Evolutionary conservation across 257 asterid genomes (phyloP).

Genomic region (Buddleja alternifolia): DNA sequence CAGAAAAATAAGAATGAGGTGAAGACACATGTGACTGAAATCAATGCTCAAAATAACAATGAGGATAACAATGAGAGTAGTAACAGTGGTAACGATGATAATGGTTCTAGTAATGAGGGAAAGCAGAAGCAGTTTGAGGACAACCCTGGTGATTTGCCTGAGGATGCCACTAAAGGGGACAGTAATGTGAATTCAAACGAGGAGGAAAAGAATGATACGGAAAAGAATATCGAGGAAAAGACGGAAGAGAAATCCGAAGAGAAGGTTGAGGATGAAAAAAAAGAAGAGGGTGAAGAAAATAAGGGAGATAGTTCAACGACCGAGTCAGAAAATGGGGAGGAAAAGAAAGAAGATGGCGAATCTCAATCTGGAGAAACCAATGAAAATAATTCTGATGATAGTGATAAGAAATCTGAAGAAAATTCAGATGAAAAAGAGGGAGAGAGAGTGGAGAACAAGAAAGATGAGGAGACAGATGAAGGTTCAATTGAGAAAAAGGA

Average conservation of each 20-base stretch:
- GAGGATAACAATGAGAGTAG: slow-evolving; percentile 34
- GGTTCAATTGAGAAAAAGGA: slow-evolving; percentile 54
- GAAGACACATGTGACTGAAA: slow-evolving; percentile 43
- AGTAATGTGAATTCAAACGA: slow-evolving; percentile 36
- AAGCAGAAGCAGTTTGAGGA: slow-evolving; percentile 90
- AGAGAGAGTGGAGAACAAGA: slow-evolving; percentile 46
- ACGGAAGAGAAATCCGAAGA: slow-evolving; percentile 29
- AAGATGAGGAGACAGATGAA: slow-evolving; percentile 48
- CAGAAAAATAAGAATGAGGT: slow-evolving; percentile 61
- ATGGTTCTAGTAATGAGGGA: slow-evolving; percentile 45
- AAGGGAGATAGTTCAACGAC: slow-evolving; percentile 32
- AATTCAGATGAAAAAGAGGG: slow-evolving; percentile 43
- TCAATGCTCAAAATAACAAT: slow-evolving; percentile 29
- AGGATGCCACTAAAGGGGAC: slow-evolving; percentile 88
- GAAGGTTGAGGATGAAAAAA: slow-evolving; percentile 39
- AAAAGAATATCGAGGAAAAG: slow-evolving; percentile 12
- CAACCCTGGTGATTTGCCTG: slow-evolving; percentile 86
- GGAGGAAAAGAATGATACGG: slow-evolving; percentile 55
- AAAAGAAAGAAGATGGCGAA: slow-evolving; percentile 49
- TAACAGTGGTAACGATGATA: slow-evolving; percentile 38
- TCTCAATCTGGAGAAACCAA: slow-evolving; percentile 44
- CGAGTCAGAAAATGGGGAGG: slow-evolving; percentile 37
- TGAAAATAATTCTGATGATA: slow-evolving; percentile 42
- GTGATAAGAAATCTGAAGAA: slow-evolving; percentile 49
- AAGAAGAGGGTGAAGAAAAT: slow-evolving; percentile 34